Conservation (phyloP, 2,329 filamentous ascomycete species). For the Arthroderma sp. region DNA sequence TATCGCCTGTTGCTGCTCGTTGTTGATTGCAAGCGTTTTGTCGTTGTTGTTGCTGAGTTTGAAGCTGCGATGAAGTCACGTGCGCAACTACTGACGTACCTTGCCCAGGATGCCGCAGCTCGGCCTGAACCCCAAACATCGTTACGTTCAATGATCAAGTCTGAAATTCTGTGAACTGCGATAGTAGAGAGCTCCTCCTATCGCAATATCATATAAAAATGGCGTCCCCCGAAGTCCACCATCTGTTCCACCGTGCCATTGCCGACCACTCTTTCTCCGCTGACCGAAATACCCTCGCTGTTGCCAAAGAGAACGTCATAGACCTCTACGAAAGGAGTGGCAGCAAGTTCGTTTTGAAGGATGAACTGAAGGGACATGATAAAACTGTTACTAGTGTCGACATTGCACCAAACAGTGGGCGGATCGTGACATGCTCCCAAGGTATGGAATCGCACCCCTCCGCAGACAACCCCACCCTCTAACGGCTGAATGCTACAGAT, state of each 20-base stretch:
- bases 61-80: no score
- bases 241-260: slow-evolving; percentile 92
- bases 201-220: slow-evolving; percentile 48
- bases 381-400: slow-evolving; percentile 95
- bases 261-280: slow-evolving; percentile 96
- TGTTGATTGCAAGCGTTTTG: no score
- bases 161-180: slow-evolving; percentile 26
- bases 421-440: slow-evolving; percentile 96
- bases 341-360: slow-evolving; percentile 66
- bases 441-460: slow-evolving; percentile 38
- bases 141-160: no score
- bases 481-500: slow-evolving; percentile 41
- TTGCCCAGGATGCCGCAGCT: no score
- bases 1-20: no score
- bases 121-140: no score
- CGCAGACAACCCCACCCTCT: slow-evolving; percentile 4
- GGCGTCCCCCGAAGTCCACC: slow-evolving; percentile 80
- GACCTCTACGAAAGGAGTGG: slow-evolving; percentile 72
- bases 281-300: slow-evolving; percentile 75
- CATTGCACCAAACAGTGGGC: slow-evolving; percentile 77
- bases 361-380: slow-evolving; percentile 91
- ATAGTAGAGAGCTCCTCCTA: slow-evolving; percentile 99
- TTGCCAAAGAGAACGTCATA: slow-evolving; percentile 78
- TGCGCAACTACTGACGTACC: no score
- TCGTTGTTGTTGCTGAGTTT: no score